These are phyloP conservation scores for Deuterostichococcus epilithicus DNA, from an alignment of 139 green algal genomes.

Conservation along the genomic window DNA sequence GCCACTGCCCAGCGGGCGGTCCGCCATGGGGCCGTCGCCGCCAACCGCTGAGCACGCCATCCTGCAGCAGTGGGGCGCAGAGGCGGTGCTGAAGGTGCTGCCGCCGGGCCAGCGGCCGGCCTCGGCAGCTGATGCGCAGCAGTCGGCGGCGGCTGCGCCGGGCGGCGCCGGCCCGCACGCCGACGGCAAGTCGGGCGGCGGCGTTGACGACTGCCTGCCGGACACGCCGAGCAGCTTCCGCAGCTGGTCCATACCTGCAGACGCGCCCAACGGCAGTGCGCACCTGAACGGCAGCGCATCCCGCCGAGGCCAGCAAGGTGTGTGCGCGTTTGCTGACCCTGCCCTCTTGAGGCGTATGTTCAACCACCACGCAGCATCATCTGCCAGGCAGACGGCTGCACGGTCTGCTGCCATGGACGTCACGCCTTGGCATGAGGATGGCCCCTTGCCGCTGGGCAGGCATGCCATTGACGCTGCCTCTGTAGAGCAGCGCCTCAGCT, in stretches of 20 bases:
- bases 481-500: background rate
- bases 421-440: too few species aligned
- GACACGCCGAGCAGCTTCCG: background rate
- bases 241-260: background rate
- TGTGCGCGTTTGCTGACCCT: too few species aligned
- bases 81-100: slow-evolving; percentile 24
- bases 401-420: too few species aligned
- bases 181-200: background rate
- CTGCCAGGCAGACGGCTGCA: too few species aligned
- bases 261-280: background rate
- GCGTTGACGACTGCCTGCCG: background rate
- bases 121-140: background rate
- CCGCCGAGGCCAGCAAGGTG: background rate
- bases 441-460: background rate
- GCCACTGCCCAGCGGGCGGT: background rate
- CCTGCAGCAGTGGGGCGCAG: slow-evolving; percentile 43
- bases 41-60: slow-evolving; percentile 26
- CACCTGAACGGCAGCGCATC: background rate
- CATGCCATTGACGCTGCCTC: background rate
- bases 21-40: background rate
- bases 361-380: too few species aligned
- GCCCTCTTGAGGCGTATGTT: too few species aligned
- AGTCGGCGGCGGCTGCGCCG: background rate
- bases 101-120: slow-evolving; percentile 22
- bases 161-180: background rate